A percentile compares a stretch with the other conserved stretches of the same genome.
These are phyloP conservation scores for Hyaloscypha variabilis DNA, from an alignment of 495 filamentous ascomycete genomes.

Conservation along the genomic window DNA sequence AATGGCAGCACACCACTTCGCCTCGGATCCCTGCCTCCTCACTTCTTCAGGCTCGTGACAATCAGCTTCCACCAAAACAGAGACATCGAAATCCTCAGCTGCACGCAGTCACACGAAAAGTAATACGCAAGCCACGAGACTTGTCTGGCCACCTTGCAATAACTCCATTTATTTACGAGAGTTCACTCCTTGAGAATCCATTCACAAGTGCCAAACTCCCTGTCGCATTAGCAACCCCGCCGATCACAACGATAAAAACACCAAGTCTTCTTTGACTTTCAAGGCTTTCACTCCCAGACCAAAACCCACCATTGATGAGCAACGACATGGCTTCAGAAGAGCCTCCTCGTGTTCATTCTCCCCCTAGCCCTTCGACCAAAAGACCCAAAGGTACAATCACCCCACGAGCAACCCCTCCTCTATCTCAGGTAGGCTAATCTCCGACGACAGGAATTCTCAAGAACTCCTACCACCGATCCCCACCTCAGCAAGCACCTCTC, in stretches of 20 bases:
- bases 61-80: conserved; percentile 2
- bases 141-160: background rate
- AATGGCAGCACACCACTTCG: conserved; percentile 1
- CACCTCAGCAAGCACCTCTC: conserved; percentile 44
- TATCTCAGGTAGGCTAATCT: conserved; percentile 2
- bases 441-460: conserved; percentile 77
- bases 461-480: conserved; percentile 73
- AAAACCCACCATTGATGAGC: conserved; percentile 7
- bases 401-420: conserved; percentile 7
- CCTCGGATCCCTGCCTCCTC: conserved; percentile 7
- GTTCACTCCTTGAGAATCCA: background rate
- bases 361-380: conserved; percentile 51
- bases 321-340: conserved; percentile 26
- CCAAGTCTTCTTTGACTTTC: background rate
- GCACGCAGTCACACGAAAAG: conserved; percentile 2
- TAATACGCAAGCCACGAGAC: background rate
- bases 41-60: conserved; percentile 1
- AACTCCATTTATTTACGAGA: background rate
- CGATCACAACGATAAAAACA: background rate
- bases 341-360: conserved; percentile 37
- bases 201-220: background rate
- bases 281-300: background rate
- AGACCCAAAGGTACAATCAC: conserved; percentile 72
- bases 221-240: conserved; percentile 1
- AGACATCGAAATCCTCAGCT: conserved; percentile 8